Conservation (phyloP, 1,284 basidiomycete species). For the Peniophora sp. region DNA sequence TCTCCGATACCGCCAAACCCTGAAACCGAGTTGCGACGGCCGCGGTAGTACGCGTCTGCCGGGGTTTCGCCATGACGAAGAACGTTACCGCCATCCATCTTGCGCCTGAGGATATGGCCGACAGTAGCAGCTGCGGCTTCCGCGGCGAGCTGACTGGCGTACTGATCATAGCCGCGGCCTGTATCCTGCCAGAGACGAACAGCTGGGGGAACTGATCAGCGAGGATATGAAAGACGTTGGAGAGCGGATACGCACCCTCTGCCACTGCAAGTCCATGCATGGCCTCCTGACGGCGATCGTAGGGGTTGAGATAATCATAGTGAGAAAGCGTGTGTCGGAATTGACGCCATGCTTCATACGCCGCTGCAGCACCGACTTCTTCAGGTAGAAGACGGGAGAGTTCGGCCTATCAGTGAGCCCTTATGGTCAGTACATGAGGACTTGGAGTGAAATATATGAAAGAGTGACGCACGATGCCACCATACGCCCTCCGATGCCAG, state of each 20-base stretch:
- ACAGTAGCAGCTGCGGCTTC: constrained; percentile 53
- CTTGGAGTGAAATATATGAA: constrained; percentile 2
- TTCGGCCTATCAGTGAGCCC: constrained; percentile 36
- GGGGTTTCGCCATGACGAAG: neutral
- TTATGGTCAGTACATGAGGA: neutral
- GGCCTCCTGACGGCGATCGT: constrained; percentile 46
- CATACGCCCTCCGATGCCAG: constrained; percentile 52
- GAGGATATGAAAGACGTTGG: constrained; percentile 5
- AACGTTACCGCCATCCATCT: constrained; percentile 3
- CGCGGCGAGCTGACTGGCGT: constrained; percentile 35
- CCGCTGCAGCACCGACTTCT: constrained; percentile 55
- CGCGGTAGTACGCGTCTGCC: constrained; percentile 4
- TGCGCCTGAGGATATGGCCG: constrained; percentile 34
- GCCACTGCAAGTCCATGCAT: constrained; percentile 50
- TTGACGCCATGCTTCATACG: constrained; percentile 54
- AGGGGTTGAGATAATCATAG: constrained; percentile 41
- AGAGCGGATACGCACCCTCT: constrained; percentile 34
- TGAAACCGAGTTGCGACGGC: constrained; percentile 7
- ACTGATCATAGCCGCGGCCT: constrained; percentile 31
- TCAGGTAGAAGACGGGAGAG: constrained; percentile 33
- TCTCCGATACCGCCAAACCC: constrained; percentile 3
- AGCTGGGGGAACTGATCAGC: constrained; percentile 16
- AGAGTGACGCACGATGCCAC: constrained; percentile 32
- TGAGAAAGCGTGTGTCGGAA: constrained; percentile 45
- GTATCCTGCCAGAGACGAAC: constrained; percentile 39